Base-by-base conservation (phyloP, 176 grass and related monocot species). In the Raddia guianensis region DNA sequence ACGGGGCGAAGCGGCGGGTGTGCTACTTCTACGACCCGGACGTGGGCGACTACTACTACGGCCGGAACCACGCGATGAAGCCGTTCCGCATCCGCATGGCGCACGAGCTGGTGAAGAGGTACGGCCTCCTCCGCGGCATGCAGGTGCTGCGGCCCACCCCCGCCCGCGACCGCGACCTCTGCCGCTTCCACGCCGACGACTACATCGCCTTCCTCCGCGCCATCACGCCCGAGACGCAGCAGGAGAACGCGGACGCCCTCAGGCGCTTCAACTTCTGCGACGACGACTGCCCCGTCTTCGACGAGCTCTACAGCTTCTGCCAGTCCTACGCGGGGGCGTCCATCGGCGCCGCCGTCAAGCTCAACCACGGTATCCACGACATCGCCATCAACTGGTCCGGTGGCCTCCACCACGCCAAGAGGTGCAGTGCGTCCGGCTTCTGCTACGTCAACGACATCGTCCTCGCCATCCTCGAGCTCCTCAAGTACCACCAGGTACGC, bases 11-110 rank as follows among this genome's bases (percentile, higher is more conserved):
- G 91, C 94, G 94, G 44, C 90, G 90, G 15, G 94, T 97, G 18
- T 97, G 94, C 85, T 97, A 97, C 91, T 97, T 91, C 84, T 97
- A 97, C 94, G 94, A 97, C 78, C 44, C 86, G 78, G 94, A 97
- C 50, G 89, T 97, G 79, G 94, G 94, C n/a, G 94, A 94, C 91
- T 97, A 97, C 94, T 97, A 97, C 91, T 97, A 94, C 84, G 94
- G 94, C 20, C 94, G 88, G 70, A 91, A 89, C 3, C 94, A 97
- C 72, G 82, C 94, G 48, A 97, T 97, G 94, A 97, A 97, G 70
- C 94, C 94, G 42, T 91, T 94, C 71, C 94, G 94, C 79, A 91
- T 97, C 86, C 87, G 94, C 27, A 97, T 97, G 94, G 91, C 94
- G 74, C 94, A 97, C 89, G 81, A 87, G 34, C 84, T 97, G 42